These are phyloP conservation scores for Metarhizium rileyi DNA, from an alignment of 2,329 filamentous ascomycete genomes.

Conservation along the genomic window DNA sequence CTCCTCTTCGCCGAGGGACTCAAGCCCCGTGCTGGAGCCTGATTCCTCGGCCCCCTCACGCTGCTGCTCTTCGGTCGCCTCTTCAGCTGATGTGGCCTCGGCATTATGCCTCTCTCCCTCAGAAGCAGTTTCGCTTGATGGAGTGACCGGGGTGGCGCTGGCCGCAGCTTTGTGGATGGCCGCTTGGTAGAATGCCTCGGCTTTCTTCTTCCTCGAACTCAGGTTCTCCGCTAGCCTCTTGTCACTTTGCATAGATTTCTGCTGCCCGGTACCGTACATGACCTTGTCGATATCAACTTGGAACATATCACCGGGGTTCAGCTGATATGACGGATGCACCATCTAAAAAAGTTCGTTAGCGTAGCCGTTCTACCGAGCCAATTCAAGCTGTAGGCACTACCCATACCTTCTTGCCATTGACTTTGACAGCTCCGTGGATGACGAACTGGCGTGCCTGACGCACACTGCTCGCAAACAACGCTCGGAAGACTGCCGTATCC, in stretches of 20 bases:
- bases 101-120: conserved; percentile 5
- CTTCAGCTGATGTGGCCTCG: not conserved
- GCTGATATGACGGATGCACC: conserved; percentile 79
- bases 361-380: not conserved
- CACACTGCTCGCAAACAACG: conserved; percentile 87
- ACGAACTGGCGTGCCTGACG: conserved; percentile 92
- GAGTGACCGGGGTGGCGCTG: not conserved
- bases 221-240: conserved; percentile 16
- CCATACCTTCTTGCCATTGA: conserved; percentile 88
- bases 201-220: conserved; percentile 17
- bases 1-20: conserved; percentile 14
- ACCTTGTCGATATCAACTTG: conserved; percentile 86
- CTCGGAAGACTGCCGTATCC: conserved; percentile 89
- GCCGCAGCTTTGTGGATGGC: conserved; percentile 9
- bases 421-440: conserved; percentile 83
- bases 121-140: conserved; percentile 13
- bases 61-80: not conserved
- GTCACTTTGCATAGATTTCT: conserved; percentile 39
- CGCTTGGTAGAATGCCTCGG: conserved; percentile 15
- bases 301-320: conserved; percentile 98
- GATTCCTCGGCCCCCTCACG: not conserved
- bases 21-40: not conserved
- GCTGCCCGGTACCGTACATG: conserved; percentile 73
- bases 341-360: conserved; percentile 49
- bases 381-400: not conserved